Conservation (phyloP, 208 protist genomes). For the Naegleria gruberi region DNA sequence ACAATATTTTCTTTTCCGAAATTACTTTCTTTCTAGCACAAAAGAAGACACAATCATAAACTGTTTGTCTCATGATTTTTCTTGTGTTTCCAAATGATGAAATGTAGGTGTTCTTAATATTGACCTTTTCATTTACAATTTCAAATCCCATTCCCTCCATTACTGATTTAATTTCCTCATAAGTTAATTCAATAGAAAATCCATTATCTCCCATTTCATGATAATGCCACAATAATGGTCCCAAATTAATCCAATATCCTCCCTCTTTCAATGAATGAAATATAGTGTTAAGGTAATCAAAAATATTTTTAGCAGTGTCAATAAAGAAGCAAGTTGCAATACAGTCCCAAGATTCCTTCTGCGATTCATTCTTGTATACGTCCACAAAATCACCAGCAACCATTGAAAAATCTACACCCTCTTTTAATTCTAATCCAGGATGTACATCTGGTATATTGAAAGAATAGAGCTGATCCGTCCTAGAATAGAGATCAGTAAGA, state of each 20-base stretch:
- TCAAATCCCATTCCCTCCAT: conserved; percentile 66
- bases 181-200: conserved; percentile 75
- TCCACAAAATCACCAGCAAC: conserved; percentile 91
- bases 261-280: conserved; percentile 72
- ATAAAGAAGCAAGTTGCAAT: conserved; percentile 92
- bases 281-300: conserved; percentile 87
- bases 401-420: conserved; percentile 79
- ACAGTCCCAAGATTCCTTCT: conserved; percentile 66
- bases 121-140: conserved; percentile 38
- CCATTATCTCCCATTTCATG: conserved; percentile 62
- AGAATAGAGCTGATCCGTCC: conserved; percentile 71
- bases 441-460: conserved; percentile 79
- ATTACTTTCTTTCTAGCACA: background rate
- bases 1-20: no score
- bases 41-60: background rate
- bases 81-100: background rate
- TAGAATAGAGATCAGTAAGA: conserved; percentile 72
- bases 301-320: conserved; percentile 91
- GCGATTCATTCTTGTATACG: conserved; percentile 71
- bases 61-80: background rate
- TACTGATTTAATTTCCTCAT: conserved; percentile 67
- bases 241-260: conserved; percentile 88
- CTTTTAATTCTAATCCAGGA: conserved; percentile 36
- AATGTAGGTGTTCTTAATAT: background rate
- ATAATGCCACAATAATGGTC: conserved; percentile 90